Evolutionary conservation across 2,329 filamentous ascomycete genomes (phyloP).

Genomic region (Sclerotinia glacialis): DNA sequence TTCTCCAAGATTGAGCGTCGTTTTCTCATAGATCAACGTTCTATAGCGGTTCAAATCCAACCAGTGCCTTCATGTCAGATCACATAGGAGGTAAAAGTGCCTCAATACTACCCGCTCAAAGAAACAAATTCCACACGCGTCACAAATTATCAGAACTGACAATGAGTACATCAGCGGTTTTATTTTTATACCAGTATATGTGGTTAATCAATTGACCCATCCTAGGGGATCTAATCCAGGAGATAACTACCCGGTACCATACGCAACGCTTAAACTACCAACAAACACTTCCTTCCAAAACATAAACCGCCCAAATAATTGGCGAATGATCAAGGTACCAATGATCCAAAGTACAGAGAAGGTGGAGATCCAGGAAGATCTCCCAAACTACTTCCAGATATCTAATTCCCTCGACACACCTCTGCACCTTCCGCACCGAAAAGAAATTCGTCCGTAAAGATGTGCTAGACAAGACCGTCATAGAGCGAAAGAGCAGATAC

Average conservation of each 20-base stretch:
- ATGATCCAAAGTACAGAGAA: slow-evolving; percentile 20
- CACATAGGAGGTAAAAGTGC: too few relatives aligned
- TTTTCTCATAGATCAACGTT: background rate
- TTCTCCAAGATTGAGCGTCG: background rate
- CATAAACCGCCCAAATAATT: slow-evolving; percentile 14
- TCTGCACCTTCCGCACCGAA: slow-evolving; percentile 11
- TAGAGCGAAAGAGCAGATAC: slow-evolving; percentile 95
- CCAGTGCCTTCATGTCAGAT: background rate
- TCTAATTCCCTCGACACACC: slow-evolving; percentile 13
- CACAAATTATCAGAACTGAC: background rate
- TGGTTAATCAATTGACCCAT: slow-evolving; percentile 18
- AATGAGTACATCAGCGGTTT: slow-evolving; percentile 4
- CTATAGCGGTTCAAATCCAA: background rate
- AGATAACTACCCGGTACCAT: slow-evolving; percentile 13
- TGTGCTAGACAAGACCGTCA: slow-evolving; percentile 79
- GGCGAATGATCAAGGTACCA: slow-evolving; percentile 11
- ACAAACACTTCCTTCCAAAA: slow-evolving; percentile 19
- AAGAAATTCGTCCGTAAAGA: slow-evolving; percentile 5
- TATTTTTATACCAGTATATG: slow-evolving; percentile 12
- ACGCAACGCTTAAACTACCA: slow-evolving; percentile 20
- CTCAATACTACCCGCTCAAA: background rate
- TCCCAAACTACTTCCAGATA: slow-evolving; percentile 7
- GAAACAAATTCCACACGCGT: background rate
- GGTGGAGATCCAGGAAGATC: slow-evolving; percentile 1
- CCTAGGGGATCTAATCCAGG: slow-evolving; percentile 20